Evolutionary conservation across 306 rosid genomes (phyloP).

Genomic region (Oemleria cerasiformis): DNA sequence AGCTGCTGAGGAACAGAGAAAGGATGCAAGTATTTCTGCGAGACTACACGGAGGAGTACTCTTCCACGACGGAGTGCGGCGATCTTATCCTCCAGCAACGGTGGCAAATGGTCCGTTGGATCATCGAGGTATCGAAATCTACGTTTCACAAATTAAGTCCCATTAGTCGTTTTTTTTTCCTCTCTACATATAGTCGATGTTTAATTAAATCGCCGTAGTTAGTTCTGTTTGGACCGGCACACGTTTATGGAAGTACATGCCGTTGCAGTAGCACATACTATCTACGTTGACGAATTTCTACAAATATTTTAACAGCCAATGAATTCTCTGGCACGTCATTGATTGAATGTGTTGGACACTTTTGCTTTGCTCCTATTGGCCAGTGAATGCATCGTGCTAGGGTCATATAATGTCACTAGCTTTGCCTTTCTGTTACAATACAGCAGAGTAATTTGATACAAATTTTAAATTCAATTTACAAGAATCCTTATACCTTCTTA

Average conservation of each 20-base stretch:
- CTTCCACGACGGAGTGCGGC: conserved; percentile 48
- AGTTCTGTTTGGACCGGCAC: conserved; percentile 6
- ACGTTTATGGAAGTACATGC: conserved; percentile 17
- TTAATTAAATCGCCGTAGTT: not conserved
- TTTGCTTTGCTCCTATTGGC: conserved; percentile 20
- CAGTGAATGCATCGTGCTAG: not conserved
- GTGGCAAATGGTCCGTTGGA: conserved; percentile 71
- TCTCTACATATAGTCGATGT: not conserved
- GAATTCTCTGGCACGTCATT: conserved; percentile 30
- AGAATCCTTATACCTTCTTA: no score
- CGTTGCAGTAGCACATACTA: conserved; percentile 18
- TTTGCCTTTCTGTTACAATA: no score
- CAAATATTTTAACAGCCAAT: conserved; percentile 6
- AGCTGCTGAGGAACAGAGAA: conserved; percentile 63
- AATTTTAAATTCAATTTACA: not conserved
- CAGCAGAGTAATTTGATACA: no score
- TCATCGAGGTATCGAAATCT: conserved; percentile 48
- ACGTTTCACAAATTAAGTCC: not conserved
- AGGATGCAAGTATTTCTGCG: conserved; percentile 39
- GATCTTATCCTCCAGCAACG: conserved; percentile 64
- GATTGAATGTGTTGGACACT: not conserved
- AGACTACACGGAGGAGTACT: conserved; percentile 51
- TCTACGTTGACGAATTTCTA: conserved; percentile 11
- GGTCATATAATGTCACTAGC: no score
- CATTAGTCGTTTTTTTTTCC: not conserved